Evolutionary conservation across 805 yeast species (phyloP), one percentile per base, ranked within the genome.

Genomic region (Teunomyces lycoperdinae): DNA sequence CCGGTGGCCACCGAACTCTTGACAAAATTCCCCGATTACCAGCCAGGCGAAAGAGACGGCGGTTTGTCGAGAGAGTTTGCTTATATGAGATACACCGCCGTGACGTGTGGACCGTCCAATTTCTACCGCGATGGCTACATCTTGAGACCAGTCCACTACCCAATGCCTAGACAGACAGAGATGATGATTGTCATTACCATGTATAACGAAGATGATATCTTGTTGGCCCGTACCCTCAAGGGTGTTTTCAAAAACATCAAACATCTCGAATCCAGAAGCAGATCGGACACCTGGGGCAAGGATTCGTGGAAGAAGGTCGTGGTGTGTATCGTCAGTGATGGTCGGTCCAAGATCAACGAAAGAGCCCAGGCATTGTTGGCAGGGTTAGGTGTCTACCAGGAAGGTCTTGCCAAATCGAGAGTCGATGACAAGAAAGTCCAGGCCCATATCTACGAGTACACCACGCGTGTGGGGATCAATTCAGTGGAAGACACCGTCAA

Each of bases 1-100:
- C 96, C 96, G 9, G 91, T 89, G 1, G 83, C 95, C n/a, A 78
- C 80, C 28, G 77, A 80, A 43, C 73, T 89, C 44, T 68, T 86
- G 38, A 55, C 70, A 13, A 73, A 71, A 49, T 72, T 70, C 49
- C 75, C 73, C 9, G 76, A 71, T 51, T 72, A 69, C 48, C 56
- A 60, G 20, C 55, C 65, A 2, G 60, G 49, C 6, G 58, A 55
- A 13, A 64, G 64, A 38, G 75, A 70, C 49, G 74, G 74, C 3
- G 77, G 76, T 1, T 63, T 72, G 47, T 62, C 71, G n/a, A 58
- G 78, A 58, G 86, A 81, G 60, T 81, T 81, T 61, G 72, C 81
- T 11, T 83, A 79, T 56, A 72, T 81, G 81, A 64, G 85, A 53
- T 81, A 81, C 60, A 70, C 77, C 1, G 87, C 87, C 3, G 87